Evolutionary conservation across 2,329 filamentous ascomycete genomes (phyloP), one percentile per base, ranked within the genome.

Genomic region (Colletotrichum karsti): DNA sequence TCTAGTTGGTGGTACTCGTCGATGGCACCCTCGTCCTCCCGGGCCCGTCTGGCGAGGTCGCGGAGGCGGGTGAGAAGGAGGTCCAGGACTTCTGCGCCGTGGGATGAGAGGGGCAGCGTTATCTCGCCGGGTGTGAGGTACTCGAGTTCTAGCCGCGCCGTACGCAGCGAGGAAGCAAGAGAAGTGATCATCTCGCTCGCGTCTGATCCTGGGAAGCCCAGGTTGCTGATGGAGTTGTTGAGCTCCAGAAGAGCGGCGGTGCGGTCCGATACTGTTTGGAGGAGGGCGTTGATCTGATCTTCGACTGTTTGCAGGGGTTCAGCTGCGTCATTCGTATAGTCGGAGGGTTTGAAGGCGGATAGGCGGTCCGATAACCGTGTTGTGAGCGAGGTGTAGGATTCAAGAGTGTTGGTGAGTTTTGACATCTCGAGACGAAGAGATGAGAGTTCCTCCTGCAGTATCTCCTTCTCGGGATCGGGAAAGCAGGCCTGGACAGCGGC

Each of bases 1-100:
- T 90, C 88, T 6, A 87, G 82, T 22, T 82, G 82, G 73, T 88
- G 87, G 75, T 89, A 88, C 76, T 90, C 86, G 73, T 90, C 88
- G 35, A 91, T 85, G 28, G 80, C 76, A n/a, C 81, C 81, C 53
- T 90, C 88, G 42, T 82, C 81, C 53, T 87, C 84, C 28, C 79
- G 82, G 8, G 77, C 79, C 59, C 80, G 81, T 46, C 80, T 80
- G 1, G 84, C 78, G 33, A 90, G 80, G 13, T 81, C 79, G 3
- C 86, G 83, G 2, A 91, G 81, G 0, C 84, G 80, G 0, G 74
- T 73, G 0, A 90, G 81, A 5, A 90, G 74, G 12, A 89, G 80
- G 63, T 88, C 86, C 0, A 91, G 81, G 0, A 91, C 82, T 57
- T 87, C 82, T 1, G 85, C 84, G 2, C 88, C 88, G 55, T 84